These are phyloP conservation scores for Xylaria digitata DNA, from an alignment of 2,329 filamentous ascomycete species.

Conservation along the genomic window DNA sequence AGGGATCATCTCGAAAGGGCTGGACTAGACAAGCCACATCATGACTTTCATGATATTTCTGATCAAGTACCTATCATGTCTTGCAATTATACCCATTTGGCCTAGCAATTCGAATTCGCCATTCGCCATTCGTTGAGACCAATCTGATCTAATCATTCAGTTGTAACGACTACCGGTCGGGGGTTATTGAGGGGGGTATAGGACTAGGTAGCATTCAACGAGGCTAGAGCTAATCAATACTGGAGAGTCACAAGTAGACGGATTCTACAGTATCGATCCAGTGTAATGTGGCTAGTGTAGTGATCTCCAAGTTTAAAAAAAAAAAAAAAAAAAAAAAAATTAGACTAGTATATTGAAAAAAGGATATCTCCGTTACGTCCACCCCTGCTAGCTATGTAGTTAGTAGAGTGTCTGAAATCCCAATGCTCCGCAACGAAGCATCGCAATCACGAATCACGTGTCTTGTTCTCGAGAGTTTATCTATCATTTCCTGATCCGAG, in stretches of 20 bases:
- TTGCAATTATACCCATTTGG: slow-evolving; percentile 16
- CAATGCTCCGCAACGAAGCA: slow-evolving; percentile 31
- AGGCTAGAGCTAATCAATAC: slow-evolving; percentile 18
- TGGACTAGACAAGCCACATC: slow-evolving; percentile 45
- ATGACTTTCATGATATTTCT: slow-evolving; percentile 31
- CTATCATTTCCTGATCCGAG: slow-evolving; percentile 32
- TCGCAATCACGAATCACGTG: slow-evolving; percentile 37
- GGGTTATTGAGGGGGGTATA: not conserved
- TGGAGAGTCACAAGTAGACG: slow-evolving; percentile 1
- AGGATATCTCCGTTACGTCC: slow-evolving; percentile 29
- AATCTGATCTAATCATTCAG: not conserved
- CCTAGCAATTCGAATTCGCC: not conserved
- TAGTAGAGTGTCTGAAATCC: slow-evolving; percentile 16
- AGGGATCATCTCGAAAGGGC: slow-evolving; percentile 40
- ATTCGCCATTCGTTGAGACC: not conserved
- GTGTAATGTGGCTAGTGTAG: slow-evolving; percentile 37
- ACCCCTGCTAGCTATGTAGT: slow-evolving; percentile 26
- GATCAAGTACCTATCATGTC: not conserved
- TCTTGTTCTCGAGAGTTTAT: slow-evolving; percentile 33
- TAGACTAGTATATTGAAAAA: slow-evolving; percentile 2
- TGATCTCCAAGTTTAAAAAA: slow-evolving; percentile 19
- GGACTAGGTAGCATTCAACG: not conserved
- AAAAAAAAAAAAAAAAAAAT: not conserved
- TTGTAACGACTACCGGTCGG: not conserved
- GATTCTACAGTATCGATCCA: not conserved